Evolutionary conservation across 768 basidiomycete genomes (phyloP), one percentile per base, ranked within the genome.

Genomic region (Xanthoconium stramineum): DNA sequence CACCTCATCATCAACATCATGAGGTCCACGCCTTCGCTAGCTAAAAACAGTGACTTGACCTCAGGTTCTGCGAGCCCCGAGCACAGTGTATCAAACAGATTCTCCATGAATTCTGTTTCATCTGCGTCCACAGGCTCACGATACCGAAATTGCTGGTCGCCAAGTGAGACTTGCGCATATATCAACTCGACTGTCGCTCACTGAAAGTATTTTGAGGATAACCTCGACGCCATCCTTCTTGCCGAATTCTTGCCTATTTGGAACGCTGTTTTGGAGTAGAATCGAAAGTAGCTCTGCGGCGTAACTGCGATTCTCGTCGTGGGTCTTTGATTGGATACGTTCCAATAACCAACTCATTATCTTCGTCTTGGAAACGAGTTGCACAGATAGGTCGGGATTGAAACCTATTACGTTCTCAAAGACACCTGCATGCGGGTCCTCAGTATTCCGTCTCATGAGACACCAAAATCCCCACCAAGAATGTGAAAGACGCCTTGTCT

Each of bases 1-100:
- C 62, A 95, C 94, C 89, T 96, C 89, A 98, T 94, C 82, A 97
- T 89, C 60, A 98, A 78, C n/a, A 97, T 82, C 94, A 98, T 98
- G 35, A 99, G 80, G 64, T 99, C 97, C 14, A 94, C 84, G 2
- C 97, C 97, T 71, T 99, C 97, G 19, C 87, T 87, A 11, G 85
- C 83, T n/a, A 94, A 74, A 73, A 99, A 98, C 5, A 85, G 72
- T 17, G 79, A 70, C 72, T 98, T 98, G 68, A 89, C 83, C 46
- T 84, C 77, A 14, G 85, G 77, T 70, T 96, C 94, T 35, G 78
- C 82, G 24, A 98, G 77, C 0, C 87, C 81, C 1, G 94, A 95
- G 68, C 97, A 98, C 24, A 99, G 72, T 0, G 86, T 72, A 68
- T 98, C 91, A 67, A 98, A 98, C 5, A 93, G 65, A 70, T 99